phyloP scores from a whole-genome alignment of 305 asterid genomes.

The Solanum hybrid region DNA sequence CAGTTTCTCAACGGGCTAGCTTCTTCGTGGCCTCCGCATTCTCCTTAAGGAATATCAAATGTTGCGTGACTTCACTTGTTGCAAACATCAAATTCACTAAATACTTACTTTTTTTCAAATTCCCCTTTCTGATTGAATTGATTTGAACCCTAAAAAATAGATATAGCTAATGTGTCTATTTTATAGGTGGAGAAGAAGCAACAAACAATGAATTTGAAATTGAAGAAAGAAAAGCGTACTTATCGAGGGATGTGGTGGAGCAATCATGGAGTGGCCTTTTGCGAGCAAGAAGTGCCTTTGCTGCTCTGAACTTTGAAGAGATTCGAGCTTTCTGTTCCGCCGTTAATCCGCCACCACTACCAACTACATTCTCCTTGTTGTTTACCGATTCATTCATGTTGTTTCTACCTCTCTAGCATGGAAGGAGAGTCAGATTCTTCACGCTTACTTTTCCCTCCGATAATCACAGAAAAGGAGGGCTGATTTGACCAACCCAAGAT shows the following conservation, averaged over 20 bases:
- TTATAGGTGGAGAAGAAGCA: not conserved
- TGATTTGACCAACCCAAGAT: too few species aligned
- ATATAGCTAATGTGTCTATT: not conserved
- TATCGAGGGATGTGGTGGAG: not conserved
- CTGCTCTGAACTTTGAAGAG: constrained; percentile 69
- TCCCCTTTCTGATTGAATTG: not conserved
- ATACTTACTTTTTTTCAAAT: not conserved
- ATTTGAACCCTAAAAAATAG: not conserved
- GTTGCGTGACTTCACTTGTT: not conserved
- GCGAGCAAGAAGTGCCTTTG: constrained; percentile 77
- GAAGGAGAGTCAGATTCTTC: not conserved
- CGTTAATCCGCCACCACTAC: constrained; percentile 48
- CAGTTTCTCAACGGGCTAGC: not conserved
- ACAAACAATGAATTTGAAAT: not conserved
- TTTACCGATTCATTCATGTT: constrained; percentile 21
- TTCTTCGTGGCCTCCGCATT: not conserved
- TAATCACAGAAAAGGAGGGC: too few species aligned
- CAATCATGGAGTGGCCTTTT: constrained; percentile 45
- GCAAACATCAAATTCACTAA: not conserved
- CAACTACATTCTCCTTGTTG: constrained; percentile 47
- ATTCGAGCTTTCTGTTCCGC: constrained; percentile 78
- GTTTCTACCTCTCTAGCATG: not conserved
- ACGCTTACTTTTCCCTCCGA: too few species aligned
- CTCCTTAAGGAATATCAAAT: not conserved
- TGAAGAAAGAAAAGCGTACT: constrained; percentile 21